phyloP scores from a whole-genome alignment of 352 stramenopile species.

The Phytopythium boreale region DNA sequence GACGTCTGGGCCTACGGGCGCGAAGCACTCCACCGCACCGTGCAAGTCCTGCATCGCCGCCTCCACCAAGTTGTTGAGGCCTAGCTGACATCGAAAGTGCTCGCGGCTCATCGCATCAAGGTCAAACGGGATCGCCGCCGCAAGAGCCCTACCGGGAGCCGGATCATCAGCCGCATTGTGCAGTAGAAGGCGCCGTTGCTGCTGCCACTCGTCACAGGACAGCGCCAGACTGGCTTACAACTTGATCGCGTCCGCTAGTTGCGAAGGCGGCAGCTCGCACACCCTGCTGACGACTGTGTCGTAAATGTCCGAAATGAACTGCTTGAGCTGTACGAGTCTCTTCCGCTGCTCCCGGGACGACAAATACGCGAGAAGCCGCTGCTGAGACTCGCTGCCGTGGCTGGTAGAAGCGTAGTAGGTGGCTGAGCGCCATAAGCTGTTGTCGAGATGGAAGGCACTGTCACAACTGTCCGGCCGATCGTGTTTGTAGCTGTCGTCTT shows the following conservation, averaged over 20 bases:
- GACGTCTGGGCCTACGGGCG: conserved; percentile 46
- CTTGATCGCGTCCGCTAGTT: conserved; percentile 24
- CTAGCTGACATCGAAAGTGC: conserved; percentile 66
- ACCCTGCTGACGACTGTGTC: conserved; percentile 55
- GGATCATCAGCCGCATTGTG: conserved; percentile 9
- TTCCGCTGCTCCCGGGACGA: conserved; percentile 50
- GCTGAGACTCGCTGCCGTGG: conserved; percentile 7
- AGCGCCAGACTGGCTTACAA: conserved; percentile 40
- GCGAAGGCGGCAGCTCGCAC: conserved; percentile 21
- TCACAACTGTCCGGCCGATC: not conserved
- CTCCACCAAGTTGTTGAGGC: conserved; percentile 55
- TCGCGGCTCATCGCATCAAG: conserved; percentile 38
- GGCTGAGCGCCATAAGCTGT: conserved; percentile 33
- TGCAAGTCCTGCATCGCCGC: conserved; percentile 29
- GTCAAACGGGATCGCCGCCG: conserved; percentile 26
- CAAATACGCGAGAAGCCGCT: conserved; percentile 20
- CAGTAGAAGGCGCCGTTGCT: conserved; percentile 12
- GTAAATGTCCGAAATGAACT: conserved; percentile 72
- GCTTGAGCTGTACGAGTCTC: conserved; percentile 45
- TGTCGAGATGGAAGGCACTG: conserved; percentile 21
- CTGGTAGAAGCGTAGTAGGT: conserved; percentile 21
- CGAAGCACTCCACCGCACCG: conserved; percentile 32
- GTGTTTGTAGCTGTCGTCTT: not conserved
- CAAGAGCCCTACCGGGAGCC: conserved; percentile 6
- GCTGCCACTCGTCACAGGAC: conserved; percentile 42